Evolutionary conservation across 192 early-diverging fungal species (phyloP).

Genomic region (Coemansia sp.): DNA sequence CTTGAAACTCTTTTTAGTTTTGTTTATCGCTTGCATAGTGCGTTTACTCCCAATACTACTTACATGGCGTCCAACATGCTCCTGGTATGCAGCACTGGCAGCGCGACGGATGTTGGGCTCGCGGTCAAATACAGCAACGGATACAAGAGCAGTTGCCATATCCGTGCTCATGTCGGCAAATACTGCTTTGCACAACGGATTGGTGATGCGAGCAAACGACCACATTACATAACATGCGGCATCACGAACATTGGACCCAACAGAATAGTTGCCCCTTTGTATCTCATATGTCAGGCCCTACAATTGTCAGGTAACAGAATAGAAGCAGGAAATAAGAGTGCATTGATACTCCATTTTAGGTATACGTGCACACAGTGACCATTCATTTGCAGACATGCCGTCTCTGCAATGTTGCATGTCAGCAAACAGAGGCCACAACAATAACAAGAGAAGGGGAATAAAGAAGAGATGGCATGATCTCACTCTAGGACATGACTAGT

Average conservation of each 20-base stretch:
- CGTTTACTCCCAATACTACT: neutral
- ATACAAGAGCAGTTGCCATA: conserved; percentile 76
- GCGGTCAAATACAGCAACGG: conserved; percentile 85
- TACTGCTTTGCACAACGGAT: conserved; percentile 56
- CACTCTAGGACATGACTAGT: neutral
- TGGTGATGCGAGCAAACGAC: conserved; percentile 94
- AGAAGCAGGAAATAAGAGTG: neutral
- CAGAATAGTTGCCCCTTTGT: conserved; percentile 83
- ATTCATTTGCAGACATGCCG: neutral
- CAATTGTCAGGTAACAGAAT: conserved; percentile 12
- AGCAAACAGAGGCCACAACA: neutral
- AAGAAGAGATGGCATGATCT: neutral
- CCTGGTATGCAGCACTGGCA: conserved; percentile 95
- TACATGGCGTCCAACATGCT: conserved; percentile 91
- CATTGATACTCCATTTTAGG: neutral
- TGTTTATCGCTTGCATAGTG: neutral
- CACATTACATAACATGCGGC: conserved; percentile 97
- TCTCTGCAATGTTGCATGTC: conserved; percentile 4
- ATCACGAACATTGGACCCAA: conserved; percentile 93
- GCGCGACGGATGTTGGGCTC: conserved; percentile 93
- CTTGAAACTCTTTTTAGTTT: neutral
- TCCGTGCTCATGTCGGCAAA: conserved; percentile 63
- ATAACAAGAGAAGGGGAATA: neutral
- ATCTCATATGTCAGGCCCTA: conserved; percentile 87
- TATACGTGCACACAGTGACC: neutral